Evolutionary conservation across 1,284 basidiomycete genomes (phyloP).

Genomic region (Boletus hoseneyae): DNA sequence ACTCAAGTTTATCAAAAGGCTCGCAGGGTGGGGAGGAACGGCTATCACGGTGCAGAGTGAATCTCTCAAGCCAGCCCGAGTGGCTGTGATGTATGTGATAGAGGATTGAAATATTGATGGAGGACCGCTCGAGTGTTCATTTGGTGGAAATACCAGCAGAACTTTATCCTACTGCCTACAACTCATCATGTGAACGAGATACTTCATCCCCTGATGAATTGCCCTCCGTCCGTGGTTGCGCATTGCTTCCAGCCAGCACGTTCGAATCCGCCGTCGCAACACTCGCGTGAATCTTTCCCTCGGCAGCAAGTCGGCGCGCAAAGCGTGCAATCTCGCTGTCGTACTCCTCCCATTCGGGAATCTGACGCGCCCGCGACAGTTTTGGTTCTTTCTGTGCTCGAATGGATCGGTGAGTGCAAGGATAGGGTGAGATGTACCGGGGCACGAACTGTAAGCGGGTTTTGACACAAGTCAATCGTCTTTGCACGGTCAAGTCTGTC

Average conservation of each 20-base stretch:
- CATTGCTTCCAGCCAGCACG: constrained; percentile 56
- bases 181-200: constrained; percentile 20
- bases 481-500: constrained; percentile 78
- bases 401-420: background rate
- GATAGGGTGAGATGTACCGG: too few relatives aligned
- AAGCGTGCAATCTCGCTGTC: constrained; percentile 79
- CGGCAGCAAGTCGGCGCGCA: constrained; percentile 60
- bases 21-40: too few relatives aligned
- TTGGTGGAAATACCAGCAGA: background rate
- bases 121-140: background rate
- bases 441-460: constrained; percentile 78
- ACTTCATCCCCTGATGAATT: background rate
- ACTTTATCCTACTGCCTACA: constrained; percentile 13
- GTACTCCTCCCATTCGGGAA: constrained; percentile 96
- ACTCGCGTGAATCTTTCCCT: constrained; percentile 62
- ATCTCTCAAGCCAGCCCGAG: too few relatives aligned
- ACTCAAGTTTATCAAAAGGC: too few relatives aligned
- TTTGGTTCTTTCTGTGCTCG: constrained; percentile 88
- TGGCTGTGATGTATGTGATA: too few relatives aligned
- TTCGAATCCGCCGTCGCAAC: constrained; percentile 71
- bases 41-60: too few relatives aligned
- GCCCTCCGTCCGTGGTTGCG: constrained; percentile 2
- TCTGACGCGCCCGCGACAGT: constrained; percentile 86
- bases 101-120: too few relatives aligned
- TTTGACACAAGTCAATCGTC: constrained; percentile 92